These are phyloP conservation scores for Ophiostoma australiae DNA, from an alignment of 2,329 filamentous ascomycete species.

Conservation along the genomic window DNA sequence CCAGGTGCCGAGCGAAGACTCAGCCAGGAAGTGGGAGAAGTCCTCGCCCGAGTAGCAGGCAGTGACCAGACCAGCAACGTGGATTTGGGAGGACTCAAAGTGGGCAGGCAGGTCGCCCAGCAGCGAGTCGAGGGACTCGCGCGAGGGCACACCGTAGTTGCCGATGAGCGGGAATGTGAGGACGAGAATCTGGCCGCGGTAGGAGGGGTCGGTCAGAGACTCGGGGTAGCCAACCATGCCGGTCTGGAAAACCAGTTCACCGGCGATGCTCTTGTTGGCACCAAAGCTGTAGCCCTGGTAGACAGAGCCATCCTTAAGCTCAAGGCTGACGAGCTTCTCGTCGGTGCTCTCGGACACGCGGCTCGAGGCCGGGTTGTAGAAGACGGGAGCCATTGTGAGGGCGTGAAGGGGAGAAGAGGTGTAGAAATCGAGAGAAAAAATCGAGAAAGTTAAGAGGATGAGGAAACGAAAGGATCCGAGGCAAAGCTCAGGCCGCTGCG, in stretches of 20 bases:
- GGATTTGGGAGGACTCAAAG: conserved; percentile 89
- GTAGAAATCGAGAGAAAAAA: neutral
- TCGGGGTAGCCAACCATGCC: conserved; percentile 99
- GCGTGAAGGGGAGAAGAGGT: neutral
- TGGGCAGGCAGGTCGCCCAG: conserved; percentile 81
- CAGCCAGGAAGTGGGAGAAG: conserved; percentile 88
- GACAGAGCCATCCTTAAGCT: conserved; percentile 85
- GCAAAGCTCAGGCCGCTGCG: conserved; percentile 1
- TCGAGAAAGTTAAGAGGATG: neutral
- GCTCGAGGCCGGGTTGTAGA: conserved; percentile 56
- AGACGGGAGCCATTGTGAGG: conserved; percentile 35
- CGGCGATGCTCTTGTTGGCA: conserved; percentile 86
- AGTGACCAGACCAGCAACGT: conserved; percentile 85
- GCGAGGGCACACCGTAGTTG: conserved; percentile 93
- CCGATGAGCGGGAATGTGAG: conserved; percentile 93
- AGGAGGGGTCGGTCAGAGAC: conserved; percentile 81
- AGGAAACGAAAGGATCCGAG: neutral
- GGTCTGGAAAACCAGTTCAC: conserved; percentile 98
- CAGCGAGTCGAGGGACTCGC: conserved; percentile 77
- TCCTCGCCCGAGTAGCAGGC: conserved; percentile 92
- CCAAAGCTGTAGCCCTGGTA: conserved; percentile 97
- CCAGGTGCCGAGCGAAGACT: conserved; percentile 88
- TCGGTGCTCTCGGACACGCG: conserved; percentile 48
- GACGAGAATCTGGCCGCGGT: conserved; percentile 89
- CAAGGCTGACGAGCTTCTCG: conserved; percentile 71